Evolutionary conservation across 164 flowering plant species (phyloP), one percentile per base, ranked within the genome.

Genomic region (Magnolia sinica): DNA sequence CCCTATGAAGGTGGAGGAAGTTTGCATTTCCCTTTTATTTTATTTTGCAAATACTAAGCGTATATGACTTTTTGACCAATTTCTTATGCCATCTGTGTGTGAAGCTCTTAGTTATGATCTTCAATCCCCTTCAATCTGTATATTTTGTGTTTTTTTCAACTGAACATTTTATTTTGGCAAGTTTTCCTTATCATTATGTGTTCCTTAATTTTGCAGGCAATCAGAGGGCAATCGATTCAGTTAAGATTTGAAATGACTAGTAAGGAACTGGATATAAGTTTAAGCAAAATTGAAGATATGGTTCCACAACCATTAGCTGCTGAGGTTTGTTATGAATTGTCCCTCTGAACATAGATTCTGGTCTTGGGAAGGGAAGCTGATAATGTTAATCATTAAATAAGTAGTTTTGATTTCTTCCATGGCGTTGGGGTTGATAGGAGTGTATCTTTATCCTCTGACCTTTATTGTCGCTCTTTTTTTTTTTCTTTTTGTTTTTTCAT

Each of bases 301-400:
- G 98, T 95, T 80, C 96, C 97, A 1, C 81, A 87, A 4, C 61
- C 72, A 55, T 78, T 95, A 85, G 88, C 88, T 75, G 80, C 82
- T 65, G 79, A 92, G 98, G 99, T 95, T 75, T 77, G 91, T 37
- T 4, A 37, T 52, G 31, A 66, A 50, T 50, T 29, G 11, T 50
- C 49, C 37, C 29, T 58, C 66, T 13, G 58, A 59, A 31, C 66
- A 11, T 59, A 7, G 16, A 4, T 58, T 7, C 2, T 29, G 24
- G 20, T 52, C 31, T 49, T 73, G 58, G 24, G 67, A 64, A 64
- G 29, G 22, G 18, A 22, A n/a, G 24, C 19, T 5, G 67, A 64
- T 19, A 22, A 20, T 19, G 24, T 19, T 19, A 19, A 64, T 64
- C 24, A 64, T 19, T 20, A 19, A 18, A 37, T 19, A 4, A 22